Conservation (phyloP, 441 rosid species). For the Populus hybrid region DNA sequence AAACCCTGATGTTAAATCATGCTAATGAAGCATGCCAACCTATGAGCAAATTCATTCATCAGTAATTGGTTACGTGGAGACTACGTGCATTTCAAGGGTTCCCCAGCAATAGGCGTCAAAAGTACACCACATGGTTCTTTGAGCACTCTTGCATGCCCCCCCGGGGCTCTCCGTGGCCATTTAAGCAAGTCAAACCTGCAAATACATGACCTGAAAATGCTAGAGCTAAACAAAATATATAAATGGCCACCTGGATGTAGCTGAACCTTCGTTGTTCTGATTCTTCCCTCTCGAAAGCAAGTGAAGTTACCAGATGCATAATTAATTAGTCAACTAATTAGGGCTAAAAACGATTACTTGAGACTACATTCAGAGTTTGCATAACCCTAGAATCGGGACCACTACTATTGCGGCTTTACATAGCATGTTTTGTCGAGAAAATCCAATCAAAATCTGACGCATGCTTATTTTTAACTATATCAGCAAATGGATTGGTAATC, state of each 20-base stretch:
- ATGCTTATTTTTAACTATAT: conserved; percentile 32
- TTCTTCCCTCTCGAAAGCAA: not conserved
- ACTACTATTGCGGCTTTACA: conserved; percentile 47
- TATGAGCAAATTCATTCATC: not conserved
- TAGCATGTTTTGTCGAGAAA: conserved; percentile 47
- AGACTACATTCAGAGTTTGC: conserved; percentile 38
- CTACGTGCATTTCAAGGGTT: not conserved
- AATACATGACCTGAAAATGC: not conserved
- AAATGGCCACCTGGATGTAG: not conserved
- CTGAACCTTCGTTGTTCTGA: not conserved
- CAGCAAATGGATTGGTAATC: conserved; percentile 25
- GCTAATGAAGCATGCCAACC: too few species aligned
- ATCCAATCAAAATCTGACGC: conserved; percentile 38
- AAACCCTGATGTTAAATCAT: too few species aligned
- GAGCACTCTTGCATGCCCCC: not conserved
- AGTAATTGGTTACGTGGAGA: not conserved
- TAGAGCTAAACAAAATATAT: not conserved
- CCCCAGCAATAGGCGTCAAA: not conserved
- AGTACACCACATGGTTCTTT: not conserved
- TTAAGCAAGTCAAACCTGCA: not conserved
- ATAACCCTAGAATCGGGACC: conserved; percentile 61
- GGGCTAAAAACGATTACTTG: conserved; percentile 23
- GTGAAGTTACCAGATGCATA: not conserved
- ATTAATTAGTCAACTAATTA: conserved; percentile 18
- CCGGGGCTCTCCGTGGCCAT: not conserved